Percentiles rank a stretch among this genome's conserved stretches.
These are phyloP conservation scores for Annulohypoxylon truncatum DNA, from an alignment of 2,329 filamentous ascomycete species.

Conservation along the genomic window DNA sequence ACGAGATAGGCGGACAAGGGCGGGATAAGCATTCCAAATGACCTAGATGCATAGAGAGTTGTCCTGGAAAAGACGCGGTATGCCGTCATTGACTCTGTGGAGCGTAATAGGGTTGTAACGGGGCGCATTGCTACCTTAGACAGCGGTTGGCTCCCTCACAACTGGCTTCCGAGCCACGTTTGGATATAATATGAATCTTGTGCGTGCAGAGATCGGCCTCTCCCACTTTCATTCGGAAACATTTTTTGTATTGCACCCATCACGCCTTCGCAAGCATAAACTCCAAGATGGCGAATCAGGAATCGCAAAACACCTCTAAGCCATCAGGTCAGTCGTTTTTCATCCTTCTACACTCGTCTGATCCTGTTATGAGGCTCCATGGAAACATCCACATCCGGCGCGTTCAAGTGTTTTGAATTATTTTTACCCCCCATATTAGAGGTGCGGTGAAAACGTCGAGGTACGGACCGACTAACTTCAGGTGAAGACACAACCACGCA, in stretches of 20 bases:
- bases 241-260: slow-evolving; percentile 36
- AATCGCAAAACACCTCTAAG: slow-evolving; percentile 40
- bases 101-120: neutral
- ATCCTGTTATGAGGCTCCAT: slow-evolving; percentile 31
- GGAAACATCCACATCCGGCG: slow-evolving; percentile 38
- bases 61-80: slow-evolving; percentile 7
- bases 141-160: slow-evolving; percentile 41
- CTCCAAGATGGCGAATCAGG: slow-evolving; percentile 40
- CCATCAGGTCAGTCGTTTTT: slow-evolving; percentile 42
- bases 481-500: slow-evolving; percentile 29
- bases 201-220: slow-evolving; percentile 38
- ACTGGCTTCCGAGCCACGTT: slow-evolving; percentile 24
- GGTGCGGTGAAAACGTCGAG: slow-evolving; percentile 19
- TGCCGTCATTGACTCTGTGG: slow-evolving; percentile 25
- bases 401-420: slow-evolving; percentile 38
- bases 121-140: slow-evolving; percentile 30
- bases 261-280: slow-evolving; percentile 23
- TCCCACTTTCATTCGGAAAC: slow-evolving; percentile 39
- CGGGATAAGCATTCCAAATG: slow-evolving; percentile 12
- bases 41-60: slow-evolving; percentile 1
- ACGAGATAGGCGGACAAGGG: neutral
- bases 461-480: slow-evolving; percentile 33
- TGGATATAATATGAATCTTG: slow-evolving; percentile 41
- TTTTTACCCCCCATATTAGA: slow-evolving; percentile 19
- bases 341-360: slow-evolving; percentile 19